Base-by-base conservation (phyloP, 2,329 filamentous ascomycete species). In the Alternaria infectoria region DNA sequence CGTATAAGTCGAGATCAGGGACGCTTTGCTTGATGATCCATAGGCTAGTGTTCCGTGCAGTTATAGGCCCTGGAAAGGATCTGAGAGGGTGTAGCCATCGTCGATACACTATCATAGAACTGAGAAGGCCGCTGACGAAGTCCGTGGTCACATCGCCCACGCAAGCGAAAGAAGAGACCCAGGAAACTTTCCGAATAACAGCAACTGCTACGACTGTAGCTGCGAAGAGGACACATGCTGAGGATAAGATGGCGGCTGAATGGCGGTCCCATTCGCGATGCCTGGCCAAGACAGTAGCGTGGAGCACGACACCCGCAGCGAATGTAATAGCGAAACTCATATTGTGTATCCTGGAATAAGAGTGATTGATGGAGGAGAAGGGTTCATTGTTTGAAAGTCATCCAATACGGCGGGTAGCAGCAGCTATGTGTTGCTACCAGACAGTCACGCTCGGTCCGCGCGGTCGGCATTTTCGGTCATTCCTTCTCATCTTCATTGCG, bases 1-100 rank as follows among this genome's bases (percentile, higher is more conserved):
- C 21, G n/a, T 69, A 68, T 12, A 64, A 50, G 21, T 40, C 62
- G 25, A 70, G 28, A 50, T 67, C 57, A n/a, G 54, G 63, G 13
- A 46, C 3, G 12, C n/a, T 52, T 11, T 23, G 49, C 30, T 32
- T 30, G 19, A 52, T 52, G 12, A 52, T 3, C 49, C 49, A 36
- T 1, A 52, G 9, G 28, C 49, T 52, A 2, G 49, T 52, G 1
- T 7, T 19, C 4, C 49, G 28, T 12, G 49, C 49, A 36, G 30
- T 3, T 23, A 12, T 9, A 11, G 49, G 49, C 2, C 49, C 49
- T 7, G 49, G 49, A 9, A 52, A 52, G 2, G 13, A 36, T 32
- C 19, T 30, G 28, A 52, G 28, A 52, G 49, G 49, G 19, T 52
- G 49, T 6, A 52, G 6, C 15, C 6, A 52, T 13, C 64, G 49